A percentile compares a stretch with the other conserved stretches of the same genome.
Evolutionary conservation across 768 basidiomycete genomes (phyloP).

Genomic region (Omphalotus guepiniiformis): DNA sequence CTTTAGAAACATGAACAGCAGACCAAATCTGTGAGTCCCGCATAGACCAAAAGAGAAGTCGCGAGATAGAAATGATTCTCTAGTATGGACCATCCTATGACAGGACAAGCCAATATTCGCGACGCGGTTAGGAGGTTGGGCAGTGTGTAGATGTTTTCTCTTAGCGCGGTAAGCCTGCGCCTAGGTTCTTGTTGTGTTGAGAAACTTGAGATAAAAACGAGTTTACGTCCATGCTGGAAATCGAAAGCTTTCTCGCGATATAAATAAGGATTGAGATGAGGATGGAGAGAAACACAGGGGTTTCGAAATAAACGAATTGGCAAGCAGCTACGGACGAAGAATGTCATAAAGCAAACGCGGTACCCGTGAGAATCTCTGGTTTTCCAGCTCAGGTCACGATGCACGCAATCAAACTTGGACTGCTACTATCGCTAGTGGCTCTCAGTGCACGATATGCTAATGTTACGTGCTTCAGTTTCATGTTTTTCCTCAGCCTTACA

Average conservation of each 20-base stretch:
- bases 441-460: too few relatives aligned
- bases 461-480: too few relatives aligned
- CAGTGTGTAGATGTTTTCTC: constrained; percentile 91
- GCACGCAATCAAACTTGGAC: too few relatives aligned
- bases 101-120: constrained; percentile 84
- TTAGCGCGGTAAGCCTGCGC: constrained; percentile 31
- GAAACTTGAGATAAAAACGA: constrained; percentile 3
- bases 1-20: constrained; percentile 25
- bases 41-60: constrained; percentile 80
- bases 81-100: constrained; percentile 88
- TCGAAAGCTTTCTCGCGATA: too few relatives aligned
- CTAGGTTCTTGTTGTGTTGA: constrained; percentile 16
- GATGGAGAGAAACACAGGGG: too few relatives aligned
- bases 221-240: not conserved
- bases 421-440: too few relatives aligned
- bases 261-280: not conserved
- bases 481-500: too few relatives aligned
- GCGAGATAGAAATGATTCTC: constrained; percentile 77
- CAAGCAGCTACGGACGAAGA: too few relatives aligned
- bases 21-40: constrained; percentile 91
- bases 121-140: constrained; percentile 89
- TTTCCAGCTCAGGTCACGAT: too few relatives aligned
- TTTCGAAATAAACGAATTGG: too few relatives aligned
- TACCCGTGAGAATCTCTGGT: too few relatives aligned
- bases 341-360: too few relatives aligned